phyloP scores from a whole-genome alignment of 2,329 filamentous ascomycete genomes.

The Aspergillus brunneoviolaceus region DNA sequence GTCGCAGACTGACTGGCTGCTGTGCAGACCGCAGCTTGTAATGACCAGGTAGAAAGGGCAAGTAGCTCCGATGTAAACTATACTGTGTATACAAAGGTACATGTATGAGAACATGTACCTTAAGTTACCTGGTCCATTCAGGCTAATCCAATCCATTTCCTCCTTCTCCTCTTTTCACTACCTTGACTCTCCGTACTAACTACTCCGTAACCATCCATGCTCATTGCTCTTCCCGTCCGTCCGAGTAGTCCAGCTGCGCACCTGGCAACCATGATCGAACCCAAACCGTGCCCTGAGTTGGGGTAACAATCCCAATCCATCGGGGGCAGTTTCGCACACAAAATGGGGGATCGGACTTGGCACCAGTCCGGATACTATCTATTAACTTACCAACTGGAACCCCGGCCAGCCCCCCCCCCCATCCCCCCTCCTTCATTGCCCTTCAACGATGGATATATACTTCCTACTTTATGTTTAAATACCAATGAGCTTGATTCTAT shows the following conservation, averaged over 20 bases:
- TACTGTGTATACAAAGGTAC: not conserved
- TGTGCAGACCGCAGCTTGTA: too few species aligned
- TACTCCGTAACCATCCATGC: too few species aligned
- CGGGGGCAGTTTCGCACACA: slow-evolving; percentile 25
- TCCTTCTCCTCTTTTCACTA: not conserved
- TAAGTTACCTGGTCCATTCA: not conserved
- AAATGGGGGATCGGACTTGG: slow-evolving; percentile 25
- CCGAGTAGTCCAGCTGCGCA: not conserved
- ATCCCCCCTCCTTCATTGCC: not conserved
- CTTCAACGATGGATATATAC: not conserved
- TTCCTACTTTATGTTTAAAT: not conserved
- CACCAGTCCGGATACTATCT: slow-evolving; percentile 19
- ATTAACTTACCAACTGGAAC: slow-evolving; percentile 10
- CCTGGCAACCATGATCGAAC: not conserved
- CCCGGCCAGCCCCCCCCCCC: not conserved
- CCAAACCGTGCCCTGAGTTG: slow-evolving; percentile 10
- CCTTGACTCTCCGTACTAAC: not conserved
- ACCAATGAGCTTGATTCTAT: not conserved
- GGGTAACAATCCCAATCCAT: not conserved
- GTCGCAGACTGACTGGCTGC: too few species aligned
- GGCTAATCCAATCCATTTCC: not conserved
- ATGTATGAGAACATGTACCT: not conserved
- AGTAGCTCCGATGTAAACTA: not conserved
- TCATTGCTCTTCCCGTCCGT: not conserved
- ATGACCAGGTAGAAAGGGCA: too few species aligned